Base-by-base conservation (phyloP, 164 flowering plant genomes). In the Macadamia tetraphylla region DNA sequence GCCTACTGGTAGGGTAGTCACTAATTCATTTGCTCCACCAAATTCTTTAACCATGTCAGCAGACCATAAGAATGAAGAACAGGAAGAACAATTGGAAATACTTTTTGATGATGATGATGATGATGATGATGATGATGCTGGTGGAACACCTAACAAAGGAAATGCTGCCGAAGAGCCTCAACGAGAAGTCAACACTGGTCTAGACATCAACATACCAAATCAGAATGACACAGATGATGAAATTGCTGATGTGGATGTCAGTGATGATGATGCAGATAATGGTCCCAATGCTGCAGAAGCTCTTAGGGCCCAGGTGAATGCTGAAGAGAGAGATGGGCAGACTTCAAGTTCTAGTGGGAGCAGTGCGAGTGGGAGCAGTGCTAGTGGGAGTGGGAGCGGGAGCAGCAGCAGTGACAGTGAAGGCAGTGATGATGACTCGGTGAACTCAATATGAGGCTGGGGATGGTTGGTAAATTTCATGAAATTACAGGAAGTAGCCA, bases 201-300 rank as follows among this genome's bases (percentile, higher is more conserved):
- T 81, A 48, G 89, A 84, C 67, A 79, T 77, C 68, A 85, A 80
- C 64, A 9, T 70, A 14, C 87, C 80, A 1, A 86, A 77, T 67
- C 88, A 80, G 49, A 80, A 80, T 70, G 90, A 87, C 58, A 69
- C 78, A 0, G 91, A 88, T 64, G 94, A 91, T 71, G 97, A 91
- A 80, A 88, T 93, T 69, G 97, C 95, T 59, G 95, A 90, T 74
- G 90, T 90, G 61, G 98, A 89, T 78, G 86, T 73, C 13, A 85
- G 90, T 64, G 97, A 85, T 63, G 91, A 85, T 63, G 93, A 84
- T 64, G 81, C 60, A 17, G 82, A 78, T 9, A 86, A 80, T 67
- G 89, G 87, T 2, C 88, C 76, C 1, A 91, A 85, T 79, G 92
- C 95, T 42, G 97, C 94, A 29, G 97, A 89, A 75, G 91, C 92